Base-by-base conservation (phyloP, 1,284 basidiomycete genomes). In the Cryptococcus sp. region DNA sequence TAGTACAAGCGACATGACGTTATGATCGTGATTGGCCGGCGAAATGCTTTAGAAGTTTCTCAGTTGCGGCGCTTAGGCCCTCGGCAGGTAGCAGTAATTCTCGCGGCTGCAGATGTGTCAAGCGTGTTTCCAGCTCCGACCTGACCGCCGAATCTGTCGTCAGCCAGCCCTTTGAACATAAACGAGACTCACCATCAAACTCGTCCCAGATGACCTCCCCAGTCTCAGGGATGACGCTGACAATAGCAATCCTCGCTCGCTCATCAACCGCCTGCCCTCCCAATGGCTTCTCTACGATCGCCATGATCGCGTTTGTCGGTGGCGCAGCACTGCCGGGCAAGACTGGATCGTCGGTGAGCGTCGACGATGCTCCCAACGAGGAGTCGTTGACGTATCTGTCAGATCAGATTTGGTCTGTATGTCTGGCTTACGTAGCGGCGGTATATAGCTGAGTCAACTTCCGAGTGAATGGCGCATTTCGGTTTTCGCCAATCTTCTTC, bases 141-240 rank as follows among this genome's bases (percentile, higher is more conserved):
- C 91, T 81, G 81, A 93, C 86, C 41, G 82, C 76, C 2, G 82
- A 83, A 69, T 93, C 90, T 86, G 62, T 28, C 44, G 18, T 48
- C 19, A 53, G 66, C 53, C n/a, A n/a, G n/a, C n/a, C n/a, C n/a
- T 39, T 14, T 7, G 32, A 40, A 44, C 46, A 16, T 52, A 47
- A 32, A 43, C 31, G 28, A 10, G 16, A 10, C 13, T 52, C 57
- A 86, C 88, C 89, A 48, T 86, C 80, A 66, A 92, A 96, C 57
- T 88, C 83, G 64, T 98, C 94, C 83, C 89, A 98, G 1, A 91
- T 78, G 2, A 98, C 85, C 59, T 93, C 88, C 1, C 93, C 93
- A 0, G 91, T 96, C 47, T 85, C 85, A 0, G 91, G 88, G 48
- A 85, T 84, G 16, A 97, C 85, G 18, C 84, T 83, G 45, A 96